Base-by-base conservation (phyloP, 1,284 basidiomycete genomes). In the Calocybe gambosa region DNA sequence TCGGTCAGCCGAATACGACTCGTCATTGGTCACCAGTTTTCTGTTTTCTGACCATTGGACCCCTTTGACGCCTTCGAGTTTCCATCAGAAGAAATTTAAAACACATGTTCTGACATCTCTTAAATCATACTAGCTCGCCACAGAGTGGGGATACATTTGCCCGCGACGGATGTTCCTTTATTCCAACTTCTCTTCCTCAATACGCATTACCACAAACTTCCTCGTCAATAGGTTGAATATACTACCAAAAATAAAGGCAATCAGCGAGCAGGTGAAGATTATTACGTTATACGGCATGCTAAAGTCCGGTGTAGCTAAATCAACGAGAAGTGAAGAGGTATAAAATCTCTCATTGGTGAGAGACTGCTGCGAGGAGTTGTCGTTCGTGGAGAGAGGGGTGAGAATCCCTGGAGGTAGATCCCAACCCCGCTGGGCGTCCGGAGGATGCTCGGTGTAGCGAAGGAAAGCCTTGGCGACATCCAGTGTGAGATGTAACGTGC, bases 261-360 rank as follows among this genome's bases (percentile, higher is more conserved):
- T 79, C 40, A 96, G 71, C 7, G 92, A 93, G 59, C 85, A 91
- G 47, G 82, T 93, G 73, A 97, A 87, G 59, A 96, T 95, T 65
- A 98, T 98, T 52, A 98, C 94, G 66, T 98, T 99, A 70, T 98
- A 99, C 9, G 95, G 94, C 93, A 99, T 98, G 60, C 89, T 94
- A 66, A 99, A 99, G 68, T 99, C 95, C 0, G 96, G 96, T 6
- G 92, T 94, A 6, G 95, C 89, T 19, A 97, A 75, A 62, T 96
- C 91, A 35, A 96, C 80, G 20, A 99, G 78, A 15, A 93, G 74
- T 9, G 85, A 77, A 0, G 81, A 72, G 1, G 91, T 91, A 64
- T 95, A 97, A 45, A 93, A 77, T 35, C 82, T 68, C 37, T 34
- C 37, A 13, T 29, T 49, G 42, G 59, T 34, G 23, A 25, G 39